Conservation (phyloP, 805 yeast species). For the Pichia membranifaciens region DNA sequence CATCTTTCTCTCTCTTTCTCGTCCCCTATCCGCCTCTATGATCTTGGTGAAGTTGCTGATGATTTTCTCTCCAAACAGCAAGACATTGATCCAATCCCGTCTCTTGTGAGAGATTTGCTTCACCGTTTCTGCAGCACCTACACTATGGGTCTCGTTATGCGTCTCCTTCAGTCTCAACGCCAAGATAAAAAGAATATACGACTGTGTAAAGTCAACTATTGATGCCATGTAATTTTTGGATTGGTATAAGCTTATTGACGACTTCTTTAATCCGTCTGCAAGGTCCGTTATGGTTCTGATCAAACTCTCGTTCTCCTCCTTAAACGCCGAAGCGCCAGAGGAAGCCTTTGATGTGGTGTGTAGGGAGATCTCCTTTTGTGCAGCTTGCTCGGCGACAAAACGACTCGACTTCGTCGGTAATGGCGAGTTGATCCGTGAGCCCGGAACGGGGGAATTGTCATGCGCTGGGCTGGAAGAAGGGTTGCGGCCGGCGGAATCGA, state of each 20-base stretch:
- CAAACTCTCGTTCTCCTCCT: background rate
- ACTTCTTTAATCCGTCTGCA: conserved; percentile 18
- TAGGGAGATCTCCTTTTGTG: background rate
- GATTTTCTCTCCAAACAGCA: conserved; percentile 10
- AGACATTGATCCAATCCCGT: conserved; percentile 3
- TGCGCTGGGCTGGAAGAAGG: too few relatives aligned
- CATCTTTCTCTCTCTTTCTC: background rate
- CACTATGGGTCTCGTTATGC: background rate
- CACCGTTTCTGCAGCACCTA: conserved; percentile 13
- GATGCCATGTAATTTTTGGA: conserved; percentile 12
- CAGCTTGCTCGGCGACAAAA: too few relatives aligned
- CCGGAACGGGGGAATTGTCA: too few relatives aligned
- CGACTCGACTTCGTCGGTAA: too few relatives aligned
- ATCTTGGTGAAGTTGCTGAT: conserved; percentile 20
- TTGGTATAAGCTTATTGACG: conserved; percentile 13
- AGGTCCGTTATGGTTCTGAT: conserved; percentile 12
- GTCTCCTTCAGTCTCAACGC: conserved; percentile 21
- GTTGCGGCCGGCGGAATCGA: too few relatives aligned
- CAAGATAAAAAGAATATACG: conserved; percentile 23
- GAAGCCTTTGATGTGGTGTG: background rate
- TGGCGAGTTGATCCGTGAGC: too few relatives aligned
- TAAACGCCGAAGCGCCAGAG: background rate
- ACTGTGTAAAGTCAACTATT: conserved; percentile 22
- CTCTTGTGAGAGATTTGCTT: conserved; percentile 14
- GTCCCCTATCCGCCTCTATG: background rate